Base-by-base conservation (phyloP, 805 yeast species). In the Allodekkera sacchari region DNA sequence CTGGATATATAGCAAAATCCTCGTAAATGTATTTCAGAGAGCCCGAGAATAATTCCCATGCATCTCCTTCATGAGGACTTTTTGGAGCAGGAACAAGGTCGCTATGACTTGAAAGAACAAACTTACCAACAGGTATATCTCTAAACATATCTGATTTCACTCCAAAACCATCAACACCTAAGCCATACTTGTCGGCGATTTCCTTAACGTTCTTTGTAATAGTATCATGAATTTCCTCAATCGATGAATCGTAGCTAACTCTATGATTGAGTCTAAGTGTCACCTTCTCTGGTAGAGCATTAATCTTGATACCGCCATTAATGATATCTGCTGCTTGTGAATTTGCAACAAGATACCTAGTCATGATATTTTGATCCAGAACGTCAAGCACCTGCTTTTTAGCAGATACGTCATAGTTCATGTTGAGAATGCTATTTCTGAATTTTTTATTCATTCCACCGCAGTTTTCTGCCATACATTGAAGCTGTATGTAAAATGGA, bases 261-360 rank as follows among this genome's bases (percentile, higher is more conserved):
- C 94, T 64, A 46, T 79, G 80, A 54, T 83, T 81, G 27, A 78
- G 62, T 22, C 65, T 48, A 25, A 75, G 60, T 19, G 56, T 52
- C 3, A 71, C 71, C 17, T 62, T 53, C 48, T 82, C 89, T 3
- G 94, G 94, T 28, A 83, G 57, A 1, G 92, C 87, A 47, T 83
- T 83, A 17, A 77, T 65, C 55, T 83, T 83, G 36, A 75, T 68
- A 27, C 94, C 94, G 18, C 92, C 92, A 9, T 56, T 48, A 37
- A 83, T 63, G 16, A 77, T 64, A 45, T 79, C 85, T 28, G 70
- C 64, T 0, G 89, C 81, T 53, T 75, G 83, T 4, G 83, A 67
- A 0, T 89, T 80, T 32, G 66, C 60, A 16, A 77, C 55, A 31
- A 68, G 50, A 39, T 66, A 71, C 35, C 61, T 54, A 22, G 42